A percentile compares a stretch with the other conserved stretches of the same genome.
Conservation (phyloP, 2,329 filamentous ascomycete genomes). For the Xylariales sp. region DNA sequence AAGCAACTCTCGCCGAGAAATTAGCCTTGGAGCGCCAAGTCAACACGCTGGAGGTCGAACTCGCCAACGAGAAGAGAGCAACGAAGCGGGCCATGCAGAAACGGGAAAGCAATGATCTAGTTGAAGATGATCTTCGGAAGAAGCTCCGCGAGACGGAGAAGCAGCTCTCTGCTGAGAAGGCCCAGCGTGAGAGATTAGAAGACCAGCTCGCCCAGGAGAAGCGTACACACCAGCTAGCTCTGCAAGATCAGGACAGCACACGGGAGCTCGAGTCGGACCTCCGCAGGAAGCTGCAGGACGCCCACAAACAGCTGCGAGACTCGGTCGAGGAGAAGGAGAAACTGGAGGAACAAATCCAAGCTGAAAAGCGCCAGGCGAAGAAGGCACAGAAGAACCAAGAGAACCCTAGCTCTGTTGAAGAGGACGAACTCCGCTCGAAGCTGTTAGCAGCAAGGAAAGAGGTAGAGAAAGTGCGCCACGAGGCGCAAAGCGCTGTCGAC, state of each 20-base stretch:
- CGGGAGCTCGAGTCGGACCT: conserved; percentile 27
- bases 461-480: conserved; percentile 39
- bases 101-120: conserved; percentile 36
- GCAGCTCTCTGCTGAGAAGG: conserved; percentile 23
- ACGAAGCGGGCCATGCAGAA: conserved; percentile 50
- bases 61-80: conserved; percentile 76
- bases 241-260: conserved; percentile 26
- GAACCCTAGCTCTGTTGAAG: conserved; percentile 10
- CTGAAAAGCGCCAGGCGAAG: conserved; percentile 23
- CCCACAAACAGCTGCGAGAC: conserved; percentile 23
- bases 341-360: conserved; percentile 29
- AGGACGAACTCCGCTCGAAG: conserved; percentile 25
- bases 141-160: conserved; percentile 32
- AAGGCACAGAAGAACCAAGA: conserved; percentile 22
- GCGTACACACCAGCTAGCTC: conserved; percentile 22
- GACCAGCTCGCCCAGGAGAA: conserved; percentile 28
- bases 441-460: conserved; percentile 38
- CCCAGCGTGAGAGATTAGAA: conserved; percentile 27
- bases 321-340: conserved; percentile 27
- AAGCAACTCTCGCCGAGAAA: conserved; percentile 72
- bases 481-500: conserved; percentile 48
- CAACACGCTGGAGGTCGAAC: conserved; percentile 69
- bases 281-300: conserved; percentile 27
- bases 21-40: conserved; percentile 74
- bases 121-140: conserved; percentile 38